Conservation (phyloP, 2,329 filamentous ascomycete genomes). For the Hymenoscyphus fructigenus region DNA sequence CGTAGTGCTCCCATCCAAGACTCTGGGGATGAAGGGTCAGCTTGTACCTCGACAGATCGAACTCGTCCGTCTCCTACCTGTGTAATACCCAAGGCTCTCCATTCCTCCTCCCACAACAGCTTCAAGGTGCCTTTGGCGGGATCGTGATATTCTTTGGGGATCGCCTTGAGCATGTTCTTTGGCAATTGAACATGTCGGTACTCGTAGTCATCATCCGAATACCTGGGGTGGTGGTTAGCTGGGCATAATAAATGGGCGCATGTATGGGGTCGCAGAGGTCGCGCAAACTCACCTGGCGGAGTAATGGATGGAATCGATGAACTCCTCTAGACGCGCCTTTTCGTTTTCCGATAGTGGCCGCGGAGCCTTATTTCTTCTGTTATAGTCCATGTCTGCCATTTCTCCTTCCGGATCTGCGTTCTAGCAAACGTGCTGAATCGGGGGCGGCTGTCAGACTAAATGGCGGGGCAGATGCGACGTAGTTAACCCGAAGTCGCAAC, state of each 20-base stretch:
- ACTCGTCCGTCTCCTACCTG: slow-evolving; percentile 61
- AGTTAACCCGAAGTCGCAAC: slow-evolving; percentile 8
- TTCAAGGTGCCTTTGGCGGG: slow-evolving; percentile 87
- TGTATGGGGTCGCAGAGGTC: neutral
- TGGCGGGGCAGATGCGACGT: slow-evolving; percentile 20
- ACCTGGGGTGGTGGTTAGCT: slow-evolving; percentile 54
- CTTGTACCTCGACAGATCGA: neutral
- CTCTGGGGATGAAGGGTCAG: slow-evolving; percentile 57
- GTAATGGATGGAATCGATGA: slow-evolving; percentile 92
- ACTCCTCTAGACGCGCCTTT: slow-evolving; percentile 83
- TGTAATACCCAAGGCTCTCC: slow-evolving; percentile 94
- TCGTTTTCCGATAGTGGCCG: slow-evolving; percentile 78
- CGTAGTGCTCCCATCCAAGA: slow-evolving; percentile 98
- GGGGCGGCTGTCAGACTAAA: slow-evolving; percentile 7
- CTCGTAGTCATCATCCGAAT: slow-evolving; percentile 89
- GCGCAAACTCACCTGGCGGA: slow-evolving; percentile 70
- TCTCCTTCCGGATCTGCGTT: neutral
- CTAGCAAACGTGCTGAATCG: slow-evolving; percentile 2
- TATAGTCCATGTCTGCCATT: slow-evolving; percentile 56
- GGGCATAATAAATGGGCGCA: neutral
- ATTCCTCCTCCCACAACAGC: slow-evolving; percentile 97
- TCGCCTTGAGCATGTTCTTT: slow-evolving; percentile 96
- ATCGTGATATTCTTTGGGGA: slow-evolving; percentile 94
- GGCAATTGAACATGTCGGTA: slow-evolving; percentile 97
- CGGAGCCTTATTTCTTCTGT: slow-evolving; percentile 82